These are phyloP conservation scores for Dactylellina leptospora DNA, from an alignment of 2,329 filamentous ascomycete species.

Conservation along the genomic window DNA sequence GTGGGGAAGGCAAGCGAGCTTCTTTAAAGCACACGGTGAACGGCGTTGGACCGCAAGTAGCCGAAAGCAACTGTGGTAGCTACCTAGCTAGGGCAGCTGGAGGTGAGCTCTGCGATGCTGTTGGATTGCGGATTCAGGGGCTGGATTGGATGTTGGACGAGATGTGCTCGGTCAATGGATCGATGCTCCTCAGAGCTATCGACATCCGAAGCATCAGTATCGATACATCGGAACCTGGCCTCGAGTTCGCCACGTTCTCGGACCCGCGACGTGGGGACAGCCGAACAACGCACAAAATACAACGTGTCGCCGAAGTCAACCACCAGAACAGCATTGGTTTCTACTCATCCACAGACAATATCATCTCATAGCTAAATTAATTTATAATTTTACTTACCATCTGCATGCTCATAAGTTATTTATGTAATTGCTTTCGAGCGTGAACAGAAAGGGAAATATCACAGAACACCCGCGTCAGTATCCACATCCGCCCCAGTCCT, in stretches of 20 bases:
- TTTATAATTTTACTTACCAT: too few relatives aligned
- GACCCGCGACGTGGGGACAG: constrained; percentile 41
- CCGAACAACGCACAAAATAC: constrained; percentile 30
- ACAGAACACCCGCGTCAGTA: too few relatives aligned
- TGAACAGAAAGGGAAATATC: too few relatives aligned
- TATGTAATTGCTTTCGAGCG: too few relatives aligned
- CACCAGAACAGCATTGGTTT: not conserved
- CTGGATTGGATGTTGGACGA: not conserved
- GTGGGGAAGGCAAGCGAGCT: constrained; percentile 40
- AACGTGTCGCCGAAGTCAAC: not conserved
- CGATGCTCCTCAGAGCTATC: not conserved
- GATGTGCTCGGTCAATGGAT: not conserved
- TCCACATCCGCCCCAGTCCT: too few relatives aligned
- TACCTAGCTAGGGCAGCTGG: not conserved
- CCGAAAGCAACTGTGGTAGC: constrained; percentile 19
- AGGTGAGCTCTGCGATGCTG: constrained; percentile 21
- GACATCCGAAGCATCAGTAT: constrained; percentile 4
- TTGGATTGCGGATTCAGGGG: not conserved
- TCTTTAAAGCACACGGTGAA: constrained; percentile 24
- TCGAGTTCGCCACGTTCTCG: constrained; percentile 37
- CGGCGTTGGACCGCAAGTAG: constrained; percentile 44
- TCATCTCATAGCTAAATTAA: too few relatives aligned
- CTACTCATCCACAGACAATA: not conserved
- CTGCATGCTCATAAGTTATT: too few relatives aligned
- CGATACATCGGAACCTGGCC: constrained; percentile 6